phyloP scores from a whole-genome alignment of 2,329 filamentous ascomycete species.

The Diaporthe longicolla region DNA sequence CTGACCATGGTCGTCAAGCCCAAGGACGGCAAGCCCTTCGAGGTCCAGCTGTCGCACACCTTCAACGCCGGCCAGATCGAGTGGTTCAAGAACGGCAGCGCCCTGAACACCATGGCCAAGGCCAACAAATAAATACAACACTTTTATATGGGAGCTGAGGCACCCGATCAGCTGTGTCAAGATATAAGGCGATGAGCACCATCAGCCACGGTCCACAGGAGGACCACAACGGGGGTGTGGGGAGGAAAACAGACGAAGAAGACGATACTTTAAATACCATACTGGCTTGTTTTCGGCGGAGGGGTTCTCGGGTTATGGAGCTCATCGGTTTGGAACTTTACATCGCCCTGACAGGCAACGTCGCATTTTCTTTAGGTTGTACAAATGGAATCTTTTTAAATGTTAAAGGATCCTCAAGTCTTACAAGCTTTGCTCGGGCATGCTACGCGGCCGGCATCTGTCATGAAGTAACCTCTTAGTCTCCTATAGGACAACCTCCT shows the following conservation, averaged over 20 bases:
- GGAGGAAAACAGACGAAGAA: constrained; percentile 51
- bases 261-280: constrained; percentile 46
- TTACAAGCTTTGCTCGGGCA: no score
- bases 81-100: constrained; percentile 99
- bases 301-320: constrained; percentile 37
- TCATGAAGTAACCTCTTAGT: no score
- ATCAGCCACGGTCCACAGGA: constrained; percentile 14
- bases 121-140: constrained; percentile 50
- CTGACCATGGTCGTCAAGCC: constrained; percentile 93
- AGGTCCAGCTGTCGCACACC: constrained; percentile 90
- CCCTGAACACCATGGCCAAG: constrained; percentile 99
- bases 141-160: neutral
- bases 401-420: constrained; percentile 15
- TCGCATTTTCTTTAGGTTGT: constrained; percentile 51
- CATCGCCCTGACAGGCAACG: constrained; percentile 38
- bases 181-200: constrained; percentile 1
- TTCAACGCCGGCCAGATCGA: constrained; percentile 98
- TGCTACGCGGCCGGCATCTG: no score
- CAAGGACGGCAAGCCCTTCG: constrained; percentile 84
- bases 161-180: constrained; percentile 15
- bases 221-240: constrained; percentile 44
- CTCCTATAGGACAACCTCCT: no score
- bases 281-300: constrained; percentile 39
- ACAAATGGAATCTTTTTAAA: constrained; percentile 53
- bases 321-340: constrained; percentile 44